phyloP scores from a whole-genome alignment of 257 asterid species.

The Solanum lignicaule region DNA sequence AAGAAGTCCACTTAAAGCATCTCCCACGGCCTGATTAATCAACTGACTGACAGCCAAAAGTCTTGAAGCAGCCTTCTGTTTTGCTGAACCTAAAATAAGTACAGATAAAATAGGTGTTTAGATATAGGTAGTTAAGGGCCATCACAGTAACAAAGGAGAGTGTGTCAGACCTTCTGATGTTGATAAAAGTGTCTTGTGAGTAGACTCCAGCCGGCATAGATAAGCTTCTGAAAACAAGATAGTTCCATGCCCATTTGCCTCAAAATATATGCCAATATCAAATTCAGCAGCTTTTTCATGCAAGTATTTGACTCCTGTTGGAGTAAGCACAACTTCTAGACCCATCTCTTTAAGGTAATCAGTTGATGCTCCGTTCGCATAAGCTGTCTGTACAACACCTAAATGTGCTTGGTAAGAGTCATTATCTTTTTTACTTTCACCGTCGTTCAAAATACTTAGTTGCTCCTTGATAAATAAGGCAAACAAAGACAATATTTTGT shows the following conservation, averaged over 20 bases:
- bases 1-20: conserved; percentile 75
- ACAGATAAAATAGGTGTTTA: not conserved
- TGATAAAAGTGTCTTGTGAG: conserved; percentile 33
- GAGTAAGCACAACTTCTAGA: conserved; percentile 70
- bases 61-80: conserved; percentile 68
- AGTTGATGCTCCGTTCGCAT: conserved; percentile 97
- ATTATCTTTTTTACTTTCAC: conserved; percentile 27
- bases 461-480: conserved; percentile 77
- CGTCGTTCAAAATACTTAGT: conserved; percentile 35
- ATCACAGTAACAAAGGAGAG: not conserved
- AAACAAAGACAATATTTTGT: conserved; percentile 87
- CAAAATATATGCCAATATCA: conserved; percentile 87
- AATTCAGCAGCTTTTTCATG: conserved; percentile 88
- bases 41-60: conserved; percentile 70
- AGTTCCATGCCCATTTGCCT: conserved; percentile 99
- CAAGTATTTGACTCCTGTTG: conserved; percentile 88
- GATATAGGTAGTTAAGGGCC: not conserved
- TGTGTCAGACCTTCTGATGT: conserved; percentile 47
- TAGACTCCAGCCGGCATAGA: conserved; percentile 46
- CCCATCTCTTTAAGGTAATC: conserved; percentile 69
- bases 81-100: conserved; percentile 51
- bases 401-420: conserved; percentile 33
- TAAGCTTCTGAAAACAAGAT: conserved; percentile 69
- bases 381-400: conserved; percentile 90
- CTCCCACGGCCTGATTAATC: conserved; percentile 95